Base-by-base conservation (phyloP, 2,329 filamentous ascomycete species). In the Alternaria sp. region DNA sequence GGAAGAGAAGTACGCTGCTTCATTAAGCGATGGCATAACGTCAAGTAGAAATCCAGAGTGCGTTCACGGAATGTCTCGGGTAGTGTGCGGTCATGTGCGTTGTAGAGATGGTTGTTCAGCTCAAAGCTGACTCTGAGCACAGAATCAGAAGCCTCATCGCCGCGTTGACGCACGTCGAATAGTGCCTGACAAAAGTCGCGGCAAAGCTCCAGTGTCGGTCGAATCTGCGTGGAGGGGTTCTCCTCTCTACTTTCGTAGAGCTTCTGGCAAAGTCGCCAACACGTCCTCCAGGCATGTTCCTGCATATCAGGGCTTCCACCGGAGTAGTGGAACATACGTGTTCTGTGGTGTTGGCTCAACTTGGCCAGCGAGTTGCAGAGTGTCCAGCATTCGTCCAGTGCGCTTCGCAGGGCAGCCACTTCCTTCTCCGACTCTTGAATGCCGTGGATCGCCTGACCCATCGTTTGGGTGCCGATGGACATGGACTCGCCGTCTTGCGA, bases 101-200 rank as follows among this genome's bases (percentile, higher is more conserved):
- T 97, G 82, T 95, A 97, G 2, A 98, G 85, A 78, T 98, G 94
- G 72, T 97, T 97, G 81, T 96, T 97, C 23, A 97, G 85, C 81
- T 97, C 95, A 76, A 97, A 97, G 81, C 93, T 97, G 68, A 97
- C 94, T 51, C 95, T 87, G 50, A 98, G 81, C 13, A 97, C 90
- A 0, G 94, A 97, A 78, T 98, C 95, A 0, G 91, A 88, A 1
- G 88, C 83, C 73, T 96, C 93, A 66, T 97, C 91, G 55, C 90
- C 89, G 67, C 89, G 89, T 63, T 91, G 87, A 43, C 94, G 87
- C 17, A 95, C 90, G 74, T 97, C 94, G 73, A 97, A 98, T 11
- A 97, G 83, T 0, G 93, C 88, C 80, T 97, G 93, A 72, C 93
- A 97, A 75, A 98, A 97, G 68, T 97, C 93, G 21, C 93, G 90